Evolutionary conservation across 176 grass and related monocot species (phyloP).

Genomic region (Musa beccarii): DNA sequence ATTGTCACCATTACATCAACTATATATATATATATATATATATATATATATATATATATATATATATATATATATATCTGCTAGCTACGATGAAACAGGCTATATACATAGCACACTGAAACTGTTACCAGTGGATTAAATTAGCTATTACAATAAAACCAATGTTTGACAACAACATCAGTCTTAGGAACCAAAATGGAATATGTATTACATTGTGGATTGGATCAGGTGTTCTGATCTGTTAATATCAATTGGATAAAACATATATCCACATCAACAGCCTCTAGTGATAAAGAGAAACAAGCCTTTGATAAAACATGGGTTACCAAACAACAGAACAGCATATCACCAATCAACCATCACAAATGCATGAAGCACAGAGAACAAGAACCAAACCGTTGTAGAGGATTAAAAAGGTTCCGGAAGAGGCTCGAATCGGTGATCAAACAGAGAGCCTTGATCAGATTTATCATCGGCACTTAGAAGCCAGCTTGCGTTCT

Average conservation of each 20-base stretch:
- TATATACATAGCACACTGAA: too few species aligned
- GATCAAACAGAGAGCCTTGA: conserved; percentile 72
- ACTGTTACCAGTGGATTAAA: background rate
- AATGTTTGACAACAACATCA: background rate
- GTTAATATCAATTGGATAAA: conserved; percentile 7
- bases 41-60: too few species aligned
- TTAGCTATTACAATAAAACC: background rate
- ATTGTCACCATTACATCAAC: too few species aligned
- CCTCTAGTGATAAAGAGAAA: background rate
- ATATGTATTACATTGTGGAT: conserved; percentile 8
- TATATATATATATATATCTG: too few species aligned
- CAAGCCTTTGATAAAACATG: background rate
- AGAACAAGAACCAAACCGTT: conserved; percentile 11
- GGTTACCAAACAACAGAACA: background rate
- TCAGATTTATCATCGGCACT: conserved; percentile 64
- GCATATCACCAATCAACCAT: background rate
- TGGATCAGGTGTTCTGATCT: background rate
- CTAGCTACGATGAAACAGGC: too few species aligned
- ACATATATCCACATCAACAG: conserved; percentile 5
- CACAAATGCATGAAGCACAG: background rate
- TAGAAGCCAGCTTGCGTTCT: conserved; percentile 77
- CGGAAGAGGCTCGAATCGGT: conserved; percentile 73
- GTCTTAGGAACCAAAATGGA: background rate
- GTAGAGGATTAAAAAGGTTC: conserved; percentile 77
- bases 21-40: too few species aligned